A percentile compares a stretch with the other conserved stretches of the same genome.
phyloP scores from a whole-genome alignment of 495 filamentous ascomycete species.

The Cryomyces minteri region DNA sequence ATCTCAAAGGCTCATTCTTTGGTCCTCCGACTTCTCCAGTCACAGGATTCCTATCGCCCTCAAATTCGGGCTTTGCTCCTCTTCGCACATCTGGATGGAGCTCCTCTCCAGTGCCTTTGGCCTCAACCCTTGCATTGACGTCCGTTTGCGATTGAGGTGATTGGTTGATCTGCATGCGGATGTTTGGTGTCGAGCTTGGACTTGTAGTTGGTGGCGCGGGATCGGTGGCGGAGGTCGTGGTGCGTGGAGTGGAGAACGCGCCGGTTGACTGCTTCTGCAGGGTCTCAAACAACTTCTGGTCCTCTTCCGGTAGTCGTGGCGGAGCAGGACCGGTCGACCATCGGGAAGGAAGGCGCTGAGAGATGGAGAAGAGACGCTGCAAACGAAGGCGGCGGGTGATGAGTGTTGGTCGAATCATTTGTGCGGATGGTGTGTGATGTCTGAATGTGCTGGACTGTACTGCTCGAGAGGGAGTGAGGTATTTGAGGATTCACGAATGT shows the following conservation, averaged over 20 bases:
- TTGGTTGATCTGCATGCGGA: slow-evolving; percentile 17
- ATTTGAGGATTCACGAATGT: no score
- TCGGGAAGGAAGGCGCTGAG: no score
- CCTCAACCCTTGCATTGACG: slow-evolving; percentile 20
- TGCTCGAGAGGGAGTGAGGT: no score
- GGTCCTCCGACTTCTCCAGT: slow-evolving; percentile 95
- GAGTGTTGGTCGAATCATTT: no score
- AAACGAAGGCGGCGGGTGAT: no score
- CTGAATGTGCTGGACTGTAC: no score
- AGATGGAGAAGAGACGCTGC: no score
- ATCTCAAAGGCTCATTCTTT: slow-evolving; percentile 90
- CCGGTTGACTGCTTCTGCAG: slow-evolving; percentile 58
- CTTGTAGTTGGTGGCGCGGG: slow-evolving; percentile 6
- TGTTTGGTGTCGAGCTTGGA: slow-evolving; percentile 10
- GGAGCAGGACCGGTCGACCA: slow-evolving; percentile 41
- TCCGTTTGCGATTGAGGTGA: slow-evolving; percentile 14
- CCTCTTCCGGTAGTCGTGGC: slow-evolving; percentile 65
- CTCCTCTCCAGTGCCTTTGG: slow-evolving; percentile 36
- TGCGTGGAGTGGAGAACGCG: slow-evolving; percentile 47
- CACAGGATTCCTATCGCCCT: slow-evolving; percentile 80
- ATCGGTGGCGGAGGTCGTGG: background rate
- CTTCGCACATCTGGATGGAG: slow-evolving; percentile 50
- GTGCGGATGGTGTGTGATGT: no score
- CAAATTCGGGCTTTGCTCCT: slow-evolving; percentile 79
- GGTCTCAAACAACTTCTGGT: slow-evolving; percentile 84